A percentile compares a stretch with the other conserved stretches of the same genome.
These are phyloP conservation scores for Neopestalotiopsis sp. DNA, from an alignment of 2,329 filamentous ascomycete genomes.

Conservation along the genomic window DNA sequence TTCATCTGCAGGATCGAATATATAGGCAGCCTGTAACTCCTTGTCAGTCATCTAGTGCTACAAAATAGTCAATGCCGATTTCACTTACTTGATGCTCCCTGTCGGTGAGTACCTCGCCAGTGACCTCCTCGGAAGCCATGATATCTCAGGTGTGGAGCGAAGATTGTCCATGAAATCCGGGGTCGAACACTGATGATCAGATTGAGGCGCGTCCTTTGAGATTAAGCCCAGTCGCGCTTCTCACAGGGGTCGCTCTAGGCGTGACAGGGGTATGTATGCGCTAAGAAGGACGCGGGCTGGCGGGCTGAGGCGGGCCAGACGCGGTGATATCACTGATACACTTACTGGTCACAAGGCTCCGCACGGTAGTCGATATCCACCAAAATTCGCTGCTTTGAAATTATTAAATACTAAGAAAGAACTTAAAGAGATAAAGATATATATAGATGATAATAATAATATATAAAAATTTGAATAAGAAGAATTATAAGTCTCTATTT, in stretches of 20 bases:
- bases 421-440: no score
- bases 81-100: constrained; percentile 36
- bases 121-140: constrained; percentile 32
- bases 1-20: constrained; percentile 61
- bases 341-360: no score
- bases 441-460: no score
- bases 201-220: constrained; percentile 14
- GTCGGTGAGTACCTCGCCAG: constrained; percentile 32
- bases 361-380: no score
- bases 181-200: not conserved
- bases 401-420: no score
- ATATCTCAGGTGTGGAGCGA: not conserved
- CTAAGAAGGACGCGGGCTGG: not conserved
- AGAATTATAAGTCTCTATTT: no score
- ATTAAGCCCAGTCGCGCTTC: constrained; percentile 2
- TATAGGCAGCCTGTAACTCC: constrained; percentile 59
- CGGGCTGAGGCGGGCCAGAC: not conserved
- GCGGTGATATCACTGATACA: constrained; percentile 19
- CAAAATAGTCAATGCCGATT: not conserved
- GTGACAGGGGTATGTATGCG: constrained; percentile 5
- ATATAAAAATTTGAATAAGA: no score
- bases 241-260: not conserved
- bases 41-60: not conserved
- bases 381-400: no score
- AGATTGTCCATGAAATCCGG: not conserved